Percentiles rank a stretch among this genome's conserved stretches.
These are phyloP conservation scores for Termitomyces sp. DNA, from an alignment of 768 basidiomycete genomes.

Conservation along the genomic window DNA sequence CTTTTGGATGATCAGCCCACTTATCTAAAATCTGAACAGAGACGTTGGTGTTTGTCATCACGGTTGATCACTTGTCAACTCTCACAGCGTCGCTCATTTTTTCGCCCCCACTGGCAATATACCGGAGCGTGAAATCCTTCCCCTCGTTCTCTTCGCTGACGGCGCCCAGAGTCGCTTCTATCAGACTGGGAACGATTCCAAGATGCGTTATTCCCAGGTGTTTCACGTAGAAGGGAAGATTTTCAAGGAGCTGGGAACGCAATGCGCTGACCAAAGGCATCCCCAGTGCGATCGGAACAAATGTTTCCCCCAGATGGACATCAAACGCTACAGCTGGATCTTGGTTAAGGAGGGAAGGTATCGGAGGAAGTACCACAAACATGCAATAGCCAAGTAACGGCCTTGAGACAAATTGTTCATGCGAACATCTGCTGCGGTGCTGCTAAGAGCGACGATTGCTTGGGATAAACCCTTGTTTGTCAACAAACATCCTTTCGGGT, in stretches of 20 bases:
- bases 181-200: conserved; percentile 47
- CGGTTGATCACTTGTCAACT: neutral
- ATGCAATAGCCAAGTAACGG: conserved; percentile 41
- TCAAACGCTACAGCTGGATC: conserved; percentile 45
- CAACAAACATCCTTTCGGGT: conserved; percentile 45
- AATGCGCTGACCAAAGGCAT: conserved; percentile 38
- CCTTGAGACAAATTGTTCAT: conserved; percentile 30
- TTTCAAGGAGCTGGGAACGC: conserved; percentile 38
- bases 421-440: conserved; percentile 23
- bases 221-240: conserved; percentile 31
- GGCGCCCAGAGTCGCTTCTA: conserved; percentile 41
- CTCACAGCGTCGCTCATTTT: conserved; percentile 47
- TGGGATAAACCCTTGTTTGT: conserved; percentile 26
- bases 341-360: neutral
- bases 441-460: conserved; percentile 27
- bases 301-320: conserved; percentile 42
- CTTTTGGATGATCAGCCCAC: conserved; percentile 40
- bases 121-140: conserved; percentile 28
- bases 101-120: conserved; percentile 46
- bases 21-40: conserved; percentile 32
- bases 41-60: neutral
- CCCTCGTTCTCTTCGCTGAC: conserved; percentile 18
- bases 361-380: neutral
- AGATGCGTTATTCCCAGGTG: conserved; percentile 39
- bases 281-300: conserved; percentile 36